Conservation (phyloP, 1,284 basidiomycete species). For the Ganoderma leucocontextum region DNA sequence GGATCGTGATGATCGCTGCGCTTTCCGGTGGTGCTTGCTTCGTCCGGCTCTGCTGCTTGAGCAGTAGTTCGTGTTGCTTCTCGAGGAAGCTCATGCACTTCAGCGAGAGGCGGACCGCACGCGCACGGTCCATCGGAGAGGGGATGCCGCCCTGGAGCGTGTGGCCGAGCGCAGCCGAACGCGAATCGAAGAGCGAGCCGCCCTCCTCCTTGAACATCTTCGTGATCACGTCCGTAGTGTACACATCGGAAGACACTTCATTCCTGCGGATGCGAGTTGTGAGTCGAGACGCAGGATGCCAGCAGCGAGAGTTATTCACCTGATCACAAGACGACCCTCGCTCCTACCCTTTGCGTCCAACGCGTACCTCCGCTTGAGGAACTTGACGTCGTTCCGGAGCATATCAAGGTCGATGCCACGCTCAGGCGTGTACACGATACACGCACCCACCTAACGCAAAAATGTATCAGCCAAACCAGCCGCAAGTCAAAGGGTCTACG, state of each 20-base stretch:
- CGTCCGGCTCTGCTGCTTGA: conserved; percentile 54
- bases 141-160: conserved; percentile 96
- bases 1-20: conserved; percentile 92
- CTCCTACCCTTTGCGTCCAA: conserved; percentile 90
- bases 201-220: conserved; percentile 97
- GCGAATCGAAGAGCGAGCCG: conserved; percentile 89
- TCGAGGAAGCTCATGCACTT: conserved; percentile 97
- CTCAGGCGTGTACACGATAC: conserved; percentile 95
- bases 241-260: conserved; percentile 89
- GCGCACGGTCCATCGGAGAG: conserved; percentile 92
- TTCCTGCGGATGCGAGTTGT: conserved; percentile 58
- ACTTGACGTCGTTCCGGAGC: conserved; percentile 88
- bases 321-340: conserved; percentile 93
- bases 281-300: not conserved
- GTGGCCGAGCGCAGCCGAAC: conserved; percentile 94
- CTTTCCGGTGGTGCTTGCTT: conserved; percentile 67
- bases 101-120: conserved; percentile 89
- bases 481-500: not conserved
- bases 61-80: conserved; percentile 68
- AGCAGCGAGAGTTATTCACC: conserved; percentile 53
- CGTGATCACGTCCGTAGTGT: conserved; percentile 92
- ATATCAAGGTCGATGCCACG: conserved; percentile 85
- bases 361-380: conserved; percentile 86
- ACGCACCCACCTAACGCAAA: conserved; percentile 81
- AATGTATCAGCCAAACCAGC: conserved; percentile 22